Evolutionary conservation across 2,329 filamentous ascomycete genomes (phyloP).

Genomic region (Rachicladosporium sp.): DNA sequence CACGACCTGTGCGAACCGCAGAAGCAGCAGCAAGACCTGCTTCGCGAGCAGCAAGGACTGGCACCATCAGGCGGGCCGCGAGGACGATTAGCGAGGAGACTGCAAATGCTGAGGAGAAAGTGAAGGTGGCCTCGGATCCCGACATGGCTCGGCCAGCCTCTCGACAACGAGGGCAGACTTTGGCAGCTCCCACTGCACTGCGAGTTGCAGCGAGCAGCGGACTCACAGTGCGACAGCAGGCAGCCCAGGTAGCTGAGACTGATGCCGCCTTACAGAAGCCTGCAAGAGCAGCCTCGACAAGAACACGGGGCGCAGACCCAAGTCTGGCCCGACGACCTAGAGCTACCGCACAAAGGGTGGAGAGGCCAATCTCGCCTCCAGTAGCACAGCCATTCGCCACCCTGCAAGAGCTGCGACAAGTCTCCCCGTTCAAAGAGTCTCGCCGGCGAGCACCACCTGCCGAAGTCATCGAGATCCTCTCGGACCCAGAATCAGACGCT

Average conservation of each 20-base stretch:
- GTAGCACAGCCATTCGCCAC: slow-evolving; percentile 18
- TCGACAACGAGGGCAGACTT: not conserved
- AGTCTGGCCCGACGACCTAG: slow-evolving; percentile 24
- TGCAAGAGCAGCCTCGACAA: slow-evolving; percentile 10
- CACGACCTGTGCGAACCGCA: slow-evolving; percentile 9
- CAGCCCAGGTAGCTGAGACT: too few relatives aligned
- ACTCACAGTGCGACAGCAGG: too few relatives aligned
- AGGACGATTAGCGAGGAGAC: slow-evolving; percentile 24
- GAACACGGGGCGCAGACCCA: slow-evolving; percentile 23
- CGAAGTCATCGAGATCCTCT: slow-evolving; percentile 25
- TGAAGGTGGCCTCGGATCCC: slow-evolving; percentile 11
- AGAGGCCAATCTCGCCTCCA: slow-evolving; percentile 15
- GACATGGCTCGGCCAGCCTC: slow-evolving; percentile 11
- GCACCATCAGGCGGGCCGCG: slow-evolving; percentile 17
- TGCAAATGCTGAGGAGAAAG: slow-evolving; percentile 8
- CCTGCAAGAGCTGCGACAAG: slow-evolving; percentile 20
- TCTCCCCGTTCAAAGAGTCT: slow-evolving; percentile 15
- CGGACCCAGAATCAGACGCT: slow-evolving; percentile 21
- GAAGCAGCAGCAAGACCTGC: not conserved
- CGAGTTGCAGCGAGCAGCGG: too few relatives aligned
- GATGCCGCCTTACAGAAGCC: slow-evolving; percentile 8
- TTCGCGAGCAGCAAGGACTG: slow-evolving; percentile 15
- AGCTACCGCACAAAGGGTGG: slow-evolving; percentile 11
- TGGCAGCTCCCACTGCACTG: too few relatives aligned
- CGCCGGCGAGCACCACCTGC: slow-evolving; percentile 14